Conservation (phyloP, 1,139 yeast species). For the Kurtzmaniella quercitrusa region DNA sequence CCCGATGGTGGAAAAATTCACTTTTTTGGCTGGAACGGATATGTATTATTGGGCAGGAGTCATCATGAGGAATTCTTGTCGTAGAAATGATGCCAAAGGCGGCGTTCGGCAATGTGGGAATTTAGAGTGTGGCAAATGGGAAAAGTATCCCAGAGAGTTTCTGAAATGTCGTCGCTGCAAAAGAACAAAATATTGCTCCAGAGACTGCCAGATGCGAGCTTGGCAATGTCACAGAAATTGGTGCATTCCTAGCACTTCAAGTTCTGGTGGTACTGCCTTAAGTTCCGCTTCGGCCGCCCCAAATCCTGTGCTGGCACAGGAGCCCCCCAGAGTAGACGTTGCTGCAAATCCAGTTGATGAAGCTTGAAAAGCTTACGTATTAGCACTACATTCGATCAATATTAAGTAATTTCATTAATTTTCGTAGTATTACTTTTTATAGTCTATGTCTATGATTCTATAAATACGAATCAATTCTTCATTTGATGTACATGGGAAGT, state of each 20-base stretch:
- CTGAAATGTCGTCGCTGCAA: slow-evolving; percentile 94
- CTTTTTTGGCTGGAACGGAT: slow-evolving; percentile 69
- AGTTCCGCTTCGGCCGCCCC: slow-evolving; percentile 6
- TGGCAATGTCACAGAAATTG: slow-evolving; percentile 94
- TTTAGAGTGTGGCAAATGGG: slow-evolving; percentile 96
- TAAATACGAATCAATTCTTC: not conserved
- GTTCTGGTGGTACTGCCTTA: slow-evolving; percentile 11
- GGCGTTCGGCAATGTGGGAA: slow-evolving; percentile 96
- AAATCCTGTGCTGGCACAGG: slow-evolving; percentile 7
- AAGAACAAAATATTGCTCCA: slow-evolving; percentile 89
- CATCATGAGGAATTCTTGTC: slow-evolving; percentile 90
- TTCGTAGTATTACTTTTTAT: not conserved
- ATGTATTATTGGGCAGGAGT: slow-evolving; percentile 97
- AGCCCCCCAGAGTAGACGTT: slow-evolving; percentile 7
- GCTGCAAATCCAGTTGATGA: slow-evolving; percentile 4
- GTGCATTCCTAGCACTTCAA: slow-evolving; percentile 62
- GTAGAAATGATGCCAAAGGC: slow-evolving; percentile 80
- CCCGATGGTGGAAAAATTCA: slow-evolving; percentile 88
- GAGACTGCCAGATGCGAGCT: slow-evolving; percentile 86
- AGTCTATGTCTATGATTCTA: not conserved
- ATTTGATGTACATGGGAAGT: slow-evolving; percentile 14
- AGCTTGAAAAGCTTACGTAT: too few relatives aligned
- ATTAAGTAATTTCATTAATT: too few relatives aligned
- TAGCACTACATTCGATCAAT: too few relatives aligned
- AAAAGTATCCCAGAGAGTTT: slow-evolving; percentile 80